Evolutionary conservation across 2,329 filamentous ascomycete species (phyloP).

Genomic region (Xylaria sp.): DNA sequence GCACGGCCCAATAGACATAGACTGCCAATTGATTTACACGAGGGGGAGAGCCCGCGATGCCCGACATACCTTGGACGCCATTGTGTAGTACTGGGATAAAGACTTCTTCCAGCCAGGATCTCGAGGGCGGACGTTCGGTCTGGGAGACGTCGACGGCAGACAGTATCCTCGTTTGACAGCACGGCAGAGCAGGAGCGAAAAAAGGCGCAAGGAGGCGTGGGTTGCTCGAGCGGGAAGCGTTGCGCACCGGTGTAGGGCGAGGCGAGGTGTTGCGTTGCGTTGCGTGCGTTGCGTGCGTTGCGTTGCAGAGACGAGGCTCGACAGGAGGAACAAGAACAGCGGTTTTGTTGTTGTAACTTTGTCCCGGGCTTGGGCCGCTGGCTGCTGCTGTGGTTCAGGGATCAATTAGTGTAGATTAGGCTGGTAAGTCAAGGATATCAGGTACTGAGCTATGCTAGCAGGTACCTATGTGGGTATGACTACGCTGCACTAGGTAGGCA

Average conservation of each 20-base stretch:
- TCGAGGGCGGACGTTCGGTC: constrained; percentile 28
- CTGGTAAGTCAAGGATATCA: constrained; percentile 17
- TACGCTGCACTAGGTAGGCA: neutral
- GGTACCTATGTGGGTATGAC: constrained; percentile 13
- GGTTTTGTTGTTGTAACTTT: constrained; percentile 39
- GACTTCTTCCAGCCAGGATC: constrained; percentile 40
- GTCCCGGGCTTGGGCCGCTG: constrained; percentile 35
- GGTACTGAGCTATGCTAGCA: constrained; percentile 8
- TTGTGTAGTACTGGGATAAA: constrained; percentile 45
- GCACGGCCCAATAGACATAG: neutral
- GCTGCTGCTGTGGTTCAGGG: constrained; percentile 36
- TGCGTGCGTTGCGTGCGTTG: constrained; percentile 31
- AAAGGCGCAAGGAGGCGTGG: constrained; percentile 24
- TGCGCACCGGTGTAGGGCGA: constrained; percentile 32
- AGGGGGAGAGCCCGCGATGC: constrained; percentile 20
- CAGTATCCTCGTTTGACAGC: constrained; percentile 17
- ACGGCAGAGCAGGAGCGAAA: constrained; percentile 24
- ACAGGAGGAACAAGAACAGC: constrained; percentile 33
- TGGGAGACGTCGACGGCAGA: constrained; percentile 17
- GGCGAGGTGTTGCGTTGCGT: constrained; percentile 26
- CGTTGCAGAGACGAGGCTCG: constrained; percentile 36
- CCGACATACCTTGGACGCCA: constrained; percentile 55
- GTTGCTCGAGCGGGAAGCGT: constrained; percentile 26
- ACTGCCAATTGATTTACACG: constrained; percentile 14
- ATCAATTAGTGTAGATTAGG: constrained; percentile 34